Percentiles rank a stretch among this genome's conserved stretches.
These are phyloP conservation scores for Gossypium raimondii DNA, from an alignment of 345 rosid genomes.

Conservation along the genomic window DNA sequence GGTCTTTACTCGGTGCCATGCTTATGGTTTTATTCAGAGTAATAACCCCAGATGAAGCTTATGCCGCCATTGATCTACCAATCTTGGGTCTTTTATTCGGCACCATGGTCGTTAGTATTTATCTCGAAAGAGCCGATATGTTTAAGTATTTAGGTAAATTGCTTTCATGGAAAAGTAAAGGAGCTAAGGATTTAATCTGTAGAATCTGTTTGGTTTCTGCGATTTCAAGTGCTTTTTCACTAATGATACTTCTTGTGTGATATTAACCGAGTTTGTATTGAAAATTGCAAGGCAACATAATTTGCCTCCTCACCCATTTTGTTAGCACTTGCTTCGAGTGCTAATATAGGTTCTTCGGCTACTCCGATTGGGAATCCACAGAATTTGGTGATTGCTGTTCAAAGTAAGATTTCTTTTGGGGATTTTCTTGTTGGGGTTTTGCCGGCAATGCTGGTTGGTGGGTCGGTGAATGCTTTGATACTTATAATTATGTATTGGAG, in stretches of 20 bases:
- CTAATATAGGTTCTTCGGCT: constrained; percentile 80
- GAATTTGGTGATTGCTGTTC: constrained; percentile 72
- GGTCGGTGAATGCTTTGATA: constrained; percentile 47
- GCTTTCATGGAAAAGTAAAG: constrained; percentile 66
- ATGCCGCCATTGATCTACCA: constrained; percentile 73
- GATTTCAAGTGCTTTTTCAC: constrained; percentile 76
- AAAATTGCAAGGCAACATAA: constrained; percentile 78
- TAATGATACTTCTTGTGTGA: constrained; percentile 77
- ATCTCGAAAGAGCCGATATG: constrained; percentile 82
- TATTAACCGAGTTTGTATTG: constrained; percentile 73
- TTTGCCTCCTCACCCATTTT: constrained; percentile 78
- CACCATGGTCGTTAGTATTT: constrained; percentile 77
- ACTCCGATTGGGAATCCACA: constrained; percentile 94
- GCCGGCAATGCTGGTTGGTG: constrained; percentile 67
- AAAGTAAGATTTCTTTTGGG: constrained; percentile 58
- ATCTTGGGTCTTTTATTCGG: constrained; percentile 86
- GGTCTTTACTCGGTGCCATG: constrained; percentile 76
- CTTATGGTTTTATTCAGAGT: constrained; percentile 79
- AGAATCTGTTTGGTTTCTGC: constrained; percentile 72
- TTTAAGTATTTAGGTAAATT: constrained; percentile 69
- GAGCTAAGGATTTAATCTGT: constrained; percentile 65
- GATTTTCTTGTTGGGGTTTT: constrained; percentile 53
- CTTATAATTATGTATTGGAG: constrained; percentile 70
- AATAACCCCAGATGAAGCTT: constrained; percentile 67
- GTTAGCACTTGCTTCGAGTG: constrained; percentile 79